These are phyloP conservation scores for Odonthalia washingtoniensis DNA, from an alignment of 31 red algal genomes.

Conservation along the genomic window DNA sequence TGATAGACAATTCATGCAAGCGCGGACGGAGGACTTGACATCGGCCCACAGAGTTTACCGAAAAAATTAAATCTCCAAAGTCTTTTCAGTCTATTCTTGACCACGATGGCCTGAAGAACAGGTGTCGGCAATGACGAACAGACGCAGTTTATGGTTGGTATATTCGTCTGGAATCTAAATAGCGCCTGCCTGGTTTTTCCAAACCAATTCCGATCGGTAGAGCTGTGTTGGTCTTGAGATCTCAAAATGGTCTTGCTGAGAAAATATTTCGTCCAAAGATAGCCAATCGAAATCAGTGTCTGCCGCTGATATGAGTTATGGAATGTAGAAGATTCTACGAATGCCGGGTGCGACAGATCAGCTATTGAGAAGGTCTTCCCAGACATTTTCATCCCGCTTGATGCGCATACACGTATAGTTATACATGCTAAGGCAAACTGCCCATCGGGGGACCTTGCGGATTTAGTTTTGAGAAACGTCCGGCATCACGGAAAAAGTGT, in stretches of 20 bases:
- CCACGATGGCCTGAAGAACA: background rate
- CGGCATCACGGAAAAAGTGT: background rate
- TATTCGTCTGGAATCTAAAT: background rate
- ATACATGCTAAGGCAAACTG: background rate
- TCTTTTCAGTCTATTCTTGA: background rate
- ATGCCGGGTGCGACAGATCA: background rate
- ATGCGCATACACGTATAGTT: background rate
- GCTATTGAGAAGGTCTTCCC: conserved; percentile 18
- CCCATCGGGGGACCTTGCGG: background rate
- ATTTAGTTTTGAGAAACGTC: background rate
- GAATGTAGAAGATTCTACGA: background rate
- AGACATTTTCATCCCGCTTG: background rate
- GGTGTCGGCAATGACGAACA: conserved; percentile 12
- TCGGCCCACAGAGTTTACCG: background rate
- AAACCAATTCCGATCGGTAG: background rate
- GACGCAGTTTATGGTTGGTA: background rate
- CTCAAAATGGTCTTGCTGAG: background rate
- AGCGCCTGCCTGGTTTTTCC: background rate
- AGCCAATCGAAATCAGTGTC: background rate
- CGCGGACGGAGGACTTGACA: background rate
- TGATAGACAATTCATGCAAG: conserved; percentile 16
- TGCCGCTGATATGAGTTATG: background rate
- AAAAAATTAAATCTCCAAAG: background rate
- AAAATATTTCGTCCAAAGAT: background rate
- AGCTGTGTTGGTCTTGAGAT: background rate